Base-by-base conservation (phyloP, 2,329 filamentous ascomycete species). In the Trichoderma atroviride region DNA sequence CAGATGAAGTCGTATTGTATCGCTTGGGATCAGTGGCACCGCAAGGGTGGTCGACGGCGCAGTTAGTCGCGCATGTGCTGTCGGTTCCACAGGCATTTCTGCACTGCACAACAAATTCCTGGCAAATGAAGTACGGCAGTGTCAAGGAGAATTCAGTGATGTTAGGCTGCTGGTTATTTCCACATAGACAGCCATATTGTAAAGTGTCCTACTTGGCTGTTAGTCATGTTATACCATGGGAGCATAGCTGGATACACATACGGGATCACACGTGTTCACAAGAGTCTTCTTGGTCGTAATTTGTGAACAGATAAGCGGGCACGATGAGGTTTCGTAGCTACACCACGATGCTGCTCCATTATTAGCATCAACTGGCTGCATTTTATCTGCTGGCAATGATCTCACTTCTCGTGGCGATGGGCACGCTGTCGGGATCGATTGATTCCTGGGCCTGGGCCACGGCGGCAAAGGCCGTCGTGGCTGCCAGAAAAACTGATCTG, bases 101-200 rank as follows among this genome's bases (percentile, higher is more conserved):
- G 78, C 91, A 93, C 80, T 93, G 87, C 78, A 83, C 88, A 74
- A 88, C 90, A 85, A 86, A 93, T 80, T 91, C 85, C 58, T 85
- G 85, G 86, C 92, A 96, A 74, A 89, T 85, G 81, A 89, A 92
- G 85, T 88, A 95, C 40, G 92, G 92, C 31, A 96, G 83, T 1
- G 92, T 94, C 74, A 93, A 85, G 24, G 89, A 90, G 85, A 91
- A 96, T 80, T 94, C 86, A 75, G 90, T 88, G 60, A 92, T 81
- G 81, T 94, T 94, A 73, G 92, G 92, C 64, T 86, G 81, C 71
- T 85, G 78, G 77, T 87, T 86, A 77, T 91, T 85, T 72, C 85
- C 84, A 83, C 92, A 96, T 74, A 93, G 83, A 79, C 92, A 96
- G 72, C 85, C 83, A 81, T 91, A 95, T n/a, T 82, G 84, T 61